Conservation (phyloP, 1,284 basidiomycete genomes). For the Ganoderma lingzhi region DNA sequence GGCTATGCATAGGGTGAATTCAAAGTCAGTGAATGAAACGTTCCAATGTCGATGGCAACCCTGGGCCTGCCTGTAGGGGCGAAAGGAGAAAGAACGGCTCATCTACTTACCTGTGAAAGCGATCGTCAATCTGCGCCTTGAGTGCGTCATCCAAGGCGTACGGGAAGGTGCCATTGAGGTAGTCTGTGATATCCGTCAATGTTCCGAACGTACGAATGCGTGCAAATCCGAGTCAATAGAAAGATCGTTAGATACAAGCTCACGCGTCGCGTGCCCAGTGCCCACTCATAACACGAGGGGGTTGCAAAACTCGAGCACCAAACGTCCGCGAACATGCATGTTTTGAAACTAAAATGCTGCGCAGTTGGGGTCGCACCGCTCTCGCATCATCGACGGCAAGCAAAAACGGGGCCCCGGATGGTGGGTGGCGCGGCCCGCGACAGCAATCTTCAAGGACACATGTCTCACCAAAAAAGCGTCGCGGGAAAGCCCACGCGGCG, state of each 20-base stretch:
- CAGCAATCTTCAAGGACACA: neutral
- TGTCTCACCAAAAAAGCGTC: neutral
- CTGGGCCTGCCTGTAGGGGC: neutral
- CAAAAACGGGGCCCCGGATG: neutral
- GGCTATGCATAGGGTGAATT: slow-evolving; percentile 35
- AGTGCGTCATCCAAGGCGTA: slow-evolving; percentile 41
- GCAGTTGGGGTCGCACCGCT: neutral
- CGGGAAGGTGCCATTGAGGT: slow-evolving; percentile 62
- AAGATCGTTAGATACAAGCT: no score
- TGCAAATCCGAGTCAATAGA: neutral
- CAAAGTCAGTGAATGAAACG: neutral
- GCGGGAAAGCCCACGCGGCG: neutral
- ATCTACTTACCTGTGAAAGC: slow-evolving; percentile 57
- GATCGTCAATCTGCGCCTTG: slow-evolving; percentile 25
- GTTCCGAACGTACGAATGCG: neutral
- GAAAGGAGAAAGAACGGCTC: slow-evolving; percentile 12
- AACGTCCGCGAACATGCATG: neutral
- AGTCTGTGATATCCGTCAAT: slow-evolving; percentile 49
- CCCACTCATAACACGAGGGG: neutral
- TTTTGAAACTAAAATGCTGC: neutral
- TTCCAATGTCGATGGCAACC: neutral
- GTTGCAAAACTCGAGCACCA: neutral
- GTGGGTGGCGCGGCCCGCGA: neutral
- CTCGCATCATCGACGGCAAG: neutral
- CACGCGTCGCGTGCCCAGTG: no score